Base-by-base conservation (phyloP, 176 grass and related monocot genomes). In the Triticum monococcum region DNA sequence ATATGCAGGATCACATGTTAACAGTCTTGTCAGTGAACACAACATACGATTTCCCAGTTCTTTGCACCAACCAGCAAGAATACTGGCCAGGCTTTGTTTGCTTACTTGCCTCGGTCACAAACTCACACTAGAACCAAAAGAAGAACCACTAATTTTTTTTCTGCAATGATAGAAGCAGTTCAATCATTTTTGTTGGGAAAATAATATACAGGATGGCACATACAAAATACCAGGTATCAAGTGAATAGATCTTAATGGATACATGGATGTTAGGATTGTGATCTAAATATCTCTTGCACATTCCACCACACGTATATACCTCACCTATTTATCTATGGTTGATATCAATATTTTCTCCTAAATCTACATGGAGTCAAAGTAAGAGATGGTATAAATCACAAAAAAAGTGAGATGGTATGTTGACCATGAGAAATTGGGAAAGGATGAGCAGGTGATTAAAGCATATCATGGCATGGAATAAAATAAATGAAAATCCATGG, bases 381-480 rank as follows among this genome's bases (percentile, higher is more conserved):
- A 41, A 89, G 13, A 80, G 40, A 80, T 79, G 2, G 18, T 68
- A 60, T 62, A 14, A 54, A 54, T 54, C 50, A 18, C 16, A 54
- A 18, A 54, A 54, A 54, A 54, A 26, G 64, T 85, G 9, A 80
- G 40, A 80, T 79, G 2, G 23, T 75, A 60, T 52, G 33, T 72
- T 83, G 24, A 32, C 54, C 57, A 79, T 46, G 33, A 83, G 2
- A 91, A 87, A 84, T 14, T 62, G 13, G 73, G 20, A 8, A 79
- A 26, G 22, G 16, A 64, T 64, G 38, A 72, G 33, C n/a, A 86
- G 14, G 54, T 79, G 5, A 9, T 52, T 38, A 62, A 85, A 76
- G 30, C 41, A 77, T 65, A 85, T 25, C 57, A 46, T 75, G 18
- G 31, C 40, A 85, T 36, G 12, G 31, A 56, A 85, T 36, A 77